Conservation (phyloP, 768 basidiomycete genomes). For the Phlegmacium glaucopus region DNA sequence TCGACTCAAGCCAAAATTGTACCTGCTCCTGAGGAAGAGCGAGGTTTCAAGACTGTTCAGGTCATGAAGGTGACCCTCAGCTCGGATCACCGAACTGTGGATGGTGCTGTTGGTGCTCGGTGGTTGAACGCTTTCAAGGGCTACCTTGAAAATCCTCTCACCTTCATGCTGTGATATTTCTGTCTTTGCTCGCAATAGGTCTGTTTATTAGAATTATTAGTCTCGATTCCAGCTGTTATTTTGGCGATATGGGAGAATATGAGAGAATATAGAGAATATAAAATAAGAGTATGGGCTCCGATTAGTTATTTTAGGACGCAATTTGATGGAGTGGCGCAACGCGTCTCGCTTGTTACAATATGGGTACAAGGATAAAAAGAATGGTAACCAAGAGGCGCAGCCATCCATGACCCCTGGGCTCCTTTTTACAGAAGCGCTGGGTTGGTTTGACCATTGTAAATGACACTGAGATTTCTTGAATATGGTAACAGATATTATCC, state of each 20-base stretch:
- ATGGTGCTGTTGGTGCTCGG: constrained; percentile 91
- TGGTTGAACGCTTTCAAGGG: constrained; percentile 95
- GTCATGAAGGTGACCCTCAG: constrained; percentile 96
- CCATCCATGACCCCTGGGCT: no score
- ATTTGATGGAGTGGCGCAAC: no score
- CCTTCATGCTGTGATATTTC: constrained; percentile 81
- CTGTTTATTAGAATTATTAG: constrained; percentile 7
- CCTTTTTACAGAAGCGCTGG: no score
- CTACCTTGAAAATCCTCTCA: constrained; percentile 94
- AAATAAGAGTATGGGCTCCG: no score
- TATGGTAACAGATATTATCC: no score
- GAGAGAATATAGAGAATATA: no score
- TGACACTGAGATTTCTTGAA: no score
- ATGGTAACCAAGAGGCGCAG: no score
- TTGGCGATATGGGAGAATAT: not conserved
- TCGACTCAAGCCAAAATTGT: constrained; percentile 82
- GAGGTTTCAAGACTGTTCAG: constrained; percentile 90
- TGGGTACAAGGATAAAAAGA: no score
- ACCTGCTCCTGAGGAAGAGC: constrained; percentile 84
- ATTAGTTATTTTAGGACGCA: no score
- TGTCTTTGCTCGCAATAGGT: not conserved
- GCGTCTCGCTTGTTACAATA: no score
- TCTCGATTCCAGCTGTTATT: not conserved
- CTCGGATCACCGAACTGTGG: constrained; percentile 93
- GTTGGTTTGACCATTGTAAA: no score